Percentiles rank a stretch among this genome's conserved stretches.
Evolutionary conservation across 1,139 yeast genomes (phyloP).

Genomic region (Starmera stellimalicola): DNA sequence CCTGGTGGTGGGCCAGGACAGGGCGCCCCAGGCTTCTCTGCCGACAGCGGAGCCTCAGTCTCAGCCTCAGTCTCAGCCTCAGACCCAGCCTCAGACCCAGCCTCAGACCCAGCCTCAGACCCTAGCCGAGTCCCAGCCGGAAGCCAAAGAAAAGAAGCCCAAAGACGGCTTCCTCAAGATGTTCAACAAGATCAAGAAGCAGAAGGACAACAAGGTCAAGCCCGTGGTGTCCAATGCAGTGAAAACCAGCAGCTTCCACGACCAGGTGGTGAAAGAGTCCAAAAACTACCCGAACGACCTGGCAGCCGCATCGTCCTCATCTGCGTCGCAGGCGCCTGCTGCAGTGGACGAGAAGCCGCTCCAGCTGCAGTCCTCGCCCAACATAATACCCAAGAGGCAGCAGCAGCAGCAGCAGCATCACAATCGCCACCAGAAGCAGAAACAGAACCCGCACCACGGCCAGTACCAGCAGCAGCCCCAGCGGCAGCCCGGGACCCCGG

Average conservation of each 20-base stretch:
- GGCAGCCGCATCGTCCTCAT: background rate
- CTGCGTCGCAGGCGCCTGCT: background rate
- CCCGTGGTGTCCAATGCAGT: background rate
- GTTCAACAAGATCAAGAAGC: slow-evolving; percentile 18
- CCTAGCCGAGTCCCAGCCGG: slow-evolving; percentile 1
- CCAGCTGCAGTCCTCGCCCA: background rate
- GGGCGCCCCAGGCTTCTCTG: too few relatives aligned
- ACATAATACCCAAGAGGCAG: background rate
- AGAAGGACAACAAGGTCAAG: slow-evolving; percentile 1
- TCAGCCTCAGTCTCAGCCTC: background rate
- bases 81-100: background rate
- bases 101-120: background rate
- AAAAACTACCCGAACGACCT: background rate
- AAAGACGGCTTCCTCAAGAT: slow-evolving; percentile 18
- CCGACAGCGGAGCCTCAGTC: slow-evolving; percentile 7
- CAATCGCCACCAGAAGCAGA: slow-evolving; percentile 6
- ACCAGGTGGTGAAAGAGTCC: background rate
- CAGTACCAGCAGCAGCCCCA: slow-evolving; percentile 3
- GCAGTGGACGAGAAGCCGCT: background rate
- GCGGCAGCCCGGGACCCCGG: too few relatives aligned
- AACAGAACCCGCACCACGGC: background rate
- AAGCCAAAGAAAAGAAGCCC: slow-evolving; percentile 8
- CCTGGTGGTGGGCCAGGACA: too few relatives aligned
- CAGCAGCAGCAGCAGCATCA: slow-evolving; percentile 4
- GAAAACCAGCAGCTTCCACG: background rate